Base-by-base conservation (phyloP, 129 eudicot genomes). In the Ambrosia trifida region DNA sequence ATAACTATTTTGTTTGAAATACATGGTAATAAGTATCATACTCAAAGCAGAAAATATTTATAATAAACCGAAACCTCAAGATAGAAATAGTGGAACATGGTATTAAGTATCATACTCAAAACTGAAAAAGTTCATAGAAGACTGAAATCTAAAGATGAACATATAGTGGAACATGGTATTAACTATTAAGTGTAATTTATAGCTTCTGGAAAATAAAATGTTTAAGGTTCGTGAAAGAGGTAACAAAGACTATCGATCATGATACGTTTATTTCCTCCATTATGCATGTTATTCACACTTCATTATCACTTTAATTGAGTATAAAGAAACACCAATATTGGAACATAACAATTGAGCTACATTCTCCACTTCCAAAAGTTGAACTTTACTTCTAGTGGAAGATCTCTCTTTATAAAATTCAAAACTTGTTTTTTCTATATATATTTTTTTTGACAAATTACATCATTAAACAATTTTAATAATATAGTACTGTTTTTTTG, bases 361-460 rank as follows among this genome's bases (percentile, higher is more conserved):
- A 75, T 75, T 75, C 59, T 75, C 79, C 79, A 75, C 79, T 75
- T 66, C 33, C 13, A 66, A 66, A 75, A 31, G 73, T 43, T 66
- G 5, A 75, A 68, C 59, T 57, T 66, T 76, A 67, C 68, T 67
- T 76, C 69, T 16, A 44, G 62, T 20, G 49, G 62, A 68, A 76
- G 69, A 43, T 35, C 68, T 57, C 68, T 46, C 28, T 12, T 13
- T 6, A 46, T 62, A 4, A 47, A 46, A 13, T 24, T 32, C 20
- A 17, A 18, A n/a, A 68, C 36, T 49, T 32, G 31, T 49, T 8
- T 46, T 32, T 14, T 43, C 13, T 14, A 46, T 46, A 28, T 45
- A 66, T 44, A 19, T 3, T 6, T 63, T 6, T 63, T 63, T 36
- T 5, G 10, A 36, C 38, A 63, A 33, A 63, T 7, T 56, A 56